Percentiles rank a stretch among this genome's conserved stretches.
phyloP scores from a whole-genome alignment of 495 filamentous ascomycete genomes.

The Trichocladium uniseriatum region DNA sequence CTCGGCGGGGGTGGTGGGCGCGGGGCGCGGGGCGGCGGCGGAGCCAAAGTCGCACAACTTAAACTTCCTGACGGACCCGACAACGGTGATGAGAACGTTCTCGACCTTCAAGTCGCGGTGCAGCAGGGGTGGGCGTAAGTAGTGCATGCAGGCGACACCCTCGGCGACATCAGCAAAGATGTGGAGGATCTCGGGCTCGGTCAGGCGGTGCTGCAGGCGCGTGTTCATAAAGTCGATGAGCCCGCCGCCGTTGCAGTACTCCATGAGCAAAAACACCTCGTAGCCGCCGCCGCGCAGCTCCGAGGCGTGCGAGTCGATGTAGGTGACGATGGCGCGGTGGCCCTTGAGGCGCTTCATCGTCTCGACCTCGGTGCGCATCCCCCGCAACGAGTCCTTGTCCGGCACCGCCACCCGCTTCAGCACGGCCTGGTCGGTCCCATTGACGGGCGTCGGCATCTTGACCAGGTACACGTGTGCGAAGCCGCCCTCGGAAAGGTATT shows the following conservation, averaged over 20 bases:
- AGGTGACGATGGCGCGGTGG: conserved; percentile 90
- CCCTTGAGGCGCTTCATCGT: conserved; percentile 99
- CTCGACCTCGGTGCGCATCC: conserved; percentile 97
- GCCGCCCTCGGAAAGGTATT: conserved; percentile 95
- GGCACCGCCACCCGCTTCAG: conserved; percentile 96
- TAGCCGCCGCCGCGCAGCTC: conserved; percentile 88
- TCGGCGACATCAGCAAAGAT: conserved; percentile 95
- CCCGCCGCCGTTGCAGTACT: conserved; percentile 77
- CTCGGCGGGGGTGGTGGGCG: conserved; percentile 75
- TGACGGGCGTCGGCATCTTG: conserved; percentile 64
- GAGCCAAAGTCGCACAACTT: conserved; percentile 99
- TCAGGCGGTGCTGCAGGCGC: conserved; percentile 87
- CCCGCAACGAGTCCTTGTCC: conserved; percentile 84
- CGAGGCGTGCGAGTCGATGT: conserved; percentile 95
- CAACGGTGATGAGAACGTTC: conserved; percentile 82
- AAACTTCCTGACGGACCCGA: conserved; percentile 54
- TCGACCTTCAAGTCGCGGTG: conserved; percentile 97
- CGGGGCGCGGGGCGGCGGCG: conserved; percentile 70
- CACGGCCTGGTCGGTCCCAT: conserved; percentile 78
- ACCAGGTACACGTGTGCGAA: conserved; percentile 98
- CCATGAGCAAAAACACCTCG: conserved; percentile 97
- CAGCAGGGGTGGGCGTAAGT: conserved; percentile 85
- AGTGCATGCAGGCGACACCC: conserved; percentile 98
- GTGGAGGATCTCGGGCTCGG: conserved; percentile 92
- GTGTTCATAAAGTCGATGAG: conserved; percentile 99